Evolutionary conservation across 768 basidiomycete species (phyloP).

Genomic region (Trametes meyenii): DNA sequence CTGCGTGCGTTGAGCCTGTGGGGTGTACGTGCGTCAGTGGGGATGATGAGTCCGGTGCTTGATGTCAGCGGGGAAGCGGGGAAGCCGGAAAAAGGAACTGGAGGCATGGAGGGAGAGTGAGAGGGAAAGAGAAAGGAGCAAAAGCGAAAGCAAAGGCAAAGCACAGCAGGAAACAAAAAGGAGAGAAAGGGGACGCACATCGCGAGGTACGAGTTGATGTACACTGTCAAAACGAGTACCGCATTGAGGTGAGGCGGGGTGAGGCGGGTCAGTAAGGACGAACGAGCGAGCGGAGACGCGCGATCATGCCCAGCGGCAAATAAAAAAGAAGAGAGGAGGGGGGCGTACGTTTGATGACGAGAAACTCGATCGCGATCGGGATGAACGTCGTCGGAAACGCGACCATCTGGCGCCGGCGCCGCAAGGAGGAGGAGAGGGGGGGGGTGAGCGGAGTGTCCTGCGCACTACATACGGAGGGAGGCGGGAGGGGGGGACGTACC

Average conservation of each 20-base stretch:
- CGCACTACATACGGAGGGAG: neutral
- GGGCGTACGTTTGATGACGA: conserved; percentile 25
- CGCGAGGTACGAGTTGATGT: conserved; percentile 29
- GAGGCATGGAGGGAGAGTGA: too few relatives aligned
- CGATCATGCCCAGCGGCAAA: neutral
- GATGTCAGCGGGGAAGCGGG: too few relatives aligned
- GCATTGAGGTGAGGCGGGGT: too few relatives aligned
- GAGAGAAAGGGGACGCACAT: conserved; percentile 12
- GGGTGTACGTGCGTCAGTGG: neutral
- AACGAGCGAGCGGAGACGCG: neutral
- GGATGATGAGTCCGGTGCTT: neutral
- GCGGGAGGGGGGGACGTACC: neutral
- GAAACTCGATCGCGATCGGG: conserved; percentile 22
- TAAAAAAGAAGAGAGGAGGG: too few relatives aligned
- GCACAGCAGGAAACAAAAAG: too few relatives aligned
- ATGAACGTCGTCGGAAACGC: conserved; percentile 23
- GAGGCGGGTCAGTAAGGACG: neutral
- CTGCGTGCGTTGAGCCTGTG: conserved; percentile 26
- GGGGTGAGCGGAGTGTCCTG: too few relatives aligned
- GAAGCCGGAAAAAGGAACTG: too few relatives aligned
- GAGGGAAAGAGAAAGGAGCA: too few relatives aligned
- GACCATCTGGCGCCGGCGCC: conserved; percentile 16
- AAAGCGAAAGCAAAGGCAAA: too few relatives aligned
- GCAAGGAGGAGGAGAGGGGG: too few relatives aligned
- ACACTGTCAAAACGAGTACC: too few relatives aligned